phyloP scores from a whole-genome alignment of 169 alveolate genomes.

The Plasmodium cynomolgi region DNA sequence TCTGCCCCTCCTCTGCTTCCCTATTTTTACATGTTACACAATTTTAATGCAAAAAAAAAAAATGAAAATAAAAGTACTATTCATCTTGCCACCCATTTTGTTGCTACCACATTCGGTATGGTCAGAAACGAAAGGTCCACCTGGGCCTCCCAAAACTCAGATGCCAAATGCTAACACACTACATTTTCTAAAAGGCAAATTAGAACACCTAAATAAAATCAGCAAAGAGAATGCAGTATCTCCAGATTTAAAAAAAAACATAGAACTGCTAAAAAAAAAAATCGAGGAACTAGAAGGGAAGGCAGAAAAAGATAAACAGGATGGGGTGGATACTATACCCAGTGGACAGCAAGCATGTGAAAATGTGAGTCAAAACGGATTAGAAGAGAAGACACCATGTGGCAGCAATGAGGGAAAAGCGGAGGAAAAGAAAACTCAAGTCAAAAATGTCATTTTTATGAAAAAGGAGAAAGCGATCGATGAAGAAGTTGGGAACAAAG shows the following conservation, averaged over 20 bases:
- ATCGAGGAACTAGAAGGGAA: not conserved
- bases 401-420: not conserved
- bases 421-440: not conserved
- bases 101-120: not conserved
- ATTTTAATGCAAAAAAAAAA: not conserved
- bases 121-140: not conserved
- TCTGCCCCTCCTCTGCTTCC: no score
- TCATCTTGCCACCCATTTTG: not conserved
- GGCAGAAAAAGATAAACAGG: not conserved
- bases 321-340: not conserved
- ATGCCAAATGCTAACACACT: not conserved
- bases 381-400: not conserved
- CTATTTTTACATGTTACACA: no score
- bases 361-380: not conserved
- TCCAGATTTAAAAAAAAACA: not conserved
- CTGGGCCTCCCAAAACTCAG: not conserved
- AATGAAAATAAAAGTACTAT: not conserved
- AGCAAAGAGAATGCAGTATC: not conserved
- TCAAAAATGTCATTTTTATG: no score
- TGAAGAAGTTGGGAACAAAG: not conserved
- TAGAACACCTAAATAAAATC: not conserved
- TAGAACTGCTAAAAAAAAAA: not conserved
- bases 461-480: not conserved
- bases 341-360: not conserved
- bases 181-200: not conserved